These are phyloP conservation scores for Paulownia fortunei DNA, from an alignment of 257 asterid species.

Conservation along the genomic window DNA sequence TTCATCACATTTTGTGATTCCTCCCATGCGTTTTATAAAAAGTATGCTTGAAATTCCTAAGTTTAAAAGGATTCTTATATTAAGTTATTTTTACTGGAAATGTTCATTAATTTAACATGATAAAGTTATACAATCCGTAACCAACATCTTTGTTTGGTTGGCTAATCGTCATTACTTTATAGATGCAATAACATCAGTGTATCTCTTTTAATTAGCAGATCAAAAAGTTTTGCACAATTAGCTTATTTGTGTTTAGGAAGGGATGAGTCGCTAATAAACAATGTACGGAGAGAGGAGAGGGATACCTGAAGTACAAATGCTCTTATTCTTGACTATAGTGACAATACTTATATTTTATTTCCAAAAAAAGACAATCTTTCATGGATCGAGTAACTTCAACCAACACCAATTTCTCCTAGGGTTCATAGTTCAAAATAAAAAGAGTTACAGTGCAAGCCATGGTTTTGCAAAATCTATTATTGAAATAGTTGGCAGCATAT, in stretches of 20 bases:
- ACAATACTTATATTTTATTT: background rate
- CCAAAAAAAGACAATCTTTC: background rate
- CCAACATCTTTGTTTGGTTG: background rate
- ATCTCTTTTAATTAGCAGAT: background rate
- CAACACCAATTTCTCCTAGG: background rate
- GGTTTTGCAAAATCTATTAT: background rate
- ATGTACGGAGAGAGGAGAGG: background rate
- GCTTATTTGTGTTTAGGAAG: background rate
- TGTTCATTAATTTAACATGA: background rate
- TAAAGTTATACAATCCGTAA: background rate
- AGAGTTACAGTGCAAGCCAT: background rate
- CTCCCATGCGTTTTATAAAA: background rate
- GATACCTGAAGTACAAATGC: background rate
- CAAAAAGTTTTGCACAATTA: background rate
- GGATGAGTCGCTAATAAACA: background rate
- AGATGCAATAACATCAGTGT: background rate
- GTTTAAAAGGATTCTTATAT: background rate
- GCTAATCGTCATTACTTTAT: background rate
- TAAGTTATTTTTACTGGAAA: background rate
- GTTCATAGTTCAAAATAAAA: background rate
- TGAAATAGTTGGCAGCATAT: background rate
- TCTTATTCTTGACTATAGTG: background rate
- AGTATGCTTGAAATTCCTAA: background rate
- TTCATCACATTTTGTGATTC: background rate
- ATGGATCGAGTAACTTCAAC: background rate